Evolutionary conservation across 192 early-diverging fungal genomes (phyloP), one percentile per base, ranked within the genome.

Genomic region (Entophlyctis helioformis): DNA sequence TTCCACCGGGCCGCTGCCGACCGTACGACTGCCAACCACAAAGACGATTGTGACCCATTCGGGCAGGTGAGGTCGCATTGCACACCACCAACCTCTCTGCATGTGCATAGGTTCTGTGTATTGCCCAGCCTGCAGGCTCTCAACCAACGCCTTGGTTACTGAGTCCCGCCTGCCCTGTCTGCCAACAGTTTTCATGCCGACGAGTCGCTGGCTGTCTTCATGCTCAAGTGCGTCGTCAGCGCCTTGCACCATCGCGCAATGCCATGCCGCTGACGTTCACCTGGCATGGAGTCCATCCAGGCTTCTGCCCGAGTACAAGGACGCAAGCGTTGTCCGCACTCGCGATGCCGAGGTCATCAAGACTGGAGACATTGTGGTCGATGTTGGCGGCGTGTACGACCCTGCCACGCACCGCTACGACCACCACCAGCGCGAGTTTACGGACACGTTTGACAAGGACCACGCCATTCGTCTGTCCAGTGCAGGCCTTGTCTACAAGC

Each of bases 401-500:
- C 84, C 82, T 34, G 69, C 60, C 23, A 60, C 54, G 19, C 57
- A 78, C 44, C 73, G 82, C 33, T 97, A 80, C 49, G 90, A 94
- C 59, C 91, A 94, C 57, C 92, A 96, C 56, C 92, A 96, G 65
- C 80, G 91, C 44, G 91, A 85, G 32, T 97, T 97, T 46, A 64
- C 62, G 22, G 88, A 91, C 54, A 87, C 86, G 44, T 97, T 94
- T 59, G 75, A 74, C 24, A 59, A 50, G 19, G 62, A 76, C 42
- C 80, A 87, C 54, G 51, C 74, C 53, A 61, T 74, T 54, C 89
- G 88, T 67, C 75, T 97, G 39, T 92, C 88, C 58, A 85, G 81
- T 53, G 93, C 93, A n/a, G 93, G 93, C 2, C 63, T 97, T 7
- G 72, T 95, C 36, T 97, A 97, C 82, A 95, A 94, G 64, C 91